Evolutionary conservation across 768 basidiomycete species (phyloP), one percentile per base, ranked within the genome.

Genomic region (Psilocybe sp.): DNA sequence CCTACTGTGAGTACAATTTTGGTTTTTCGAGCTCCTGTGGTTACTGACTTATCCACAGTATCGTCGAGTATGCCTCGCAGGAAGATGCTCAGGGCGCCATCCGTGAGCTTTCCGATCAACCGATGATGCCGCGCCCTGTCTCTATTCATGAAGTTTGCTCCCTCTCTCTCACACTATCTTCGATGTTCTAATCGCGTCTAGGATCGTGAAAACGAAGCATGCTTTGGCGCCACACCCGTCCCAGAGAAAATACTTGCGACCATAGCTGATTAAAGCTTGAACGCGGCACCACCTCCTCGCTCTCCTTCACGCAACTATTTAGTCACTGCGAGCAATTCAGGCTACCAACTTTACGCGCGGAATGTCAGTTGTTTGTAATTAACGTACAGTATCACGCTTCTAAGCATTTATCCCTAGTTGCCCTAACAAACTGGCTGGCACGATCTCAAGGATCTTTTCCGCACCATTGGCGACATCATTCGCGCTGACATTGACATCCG

Each of bases 381-480:
- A 14, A 2, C 35, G 18, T 14, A 2, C 19, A 13, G 9, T 10
- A 33, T 34, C 23, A 33, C 11, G 40, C 10, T 37, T 50, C 18
- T 23, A n/a, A 13, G 19, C 28, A 38, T 43, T 57, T 4, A 39
- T 33, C 31, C 47, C 4, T 55, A 98, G 95, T 71, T 98, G 23
- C 95, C 94, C 2, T 92, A 91, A 63, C 92, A 95, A 71, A 94
- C 93, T n/a, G 92, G 92, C 28, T 99, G 96, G 96, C 96, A 99
- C 66, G 96, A 98, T 65, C 73, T 98, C 49, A 98, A 98, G 64
- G 96, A 98, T 67, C 74, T 98, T 23, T 98, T 98, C 85, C 85
- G 96, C 49, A 83, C 91, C 23, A 91, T 96, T 40, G 96, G 96
- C 6, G 90, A 92, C 63, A 95, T 99, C 58, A 84, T 98, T 55